Evolutionary conservation across 345 rosid genomes (phyloP), one percentile per base, ranked within the genome.

Genomic region (Clarkia xantiana): DNA sequence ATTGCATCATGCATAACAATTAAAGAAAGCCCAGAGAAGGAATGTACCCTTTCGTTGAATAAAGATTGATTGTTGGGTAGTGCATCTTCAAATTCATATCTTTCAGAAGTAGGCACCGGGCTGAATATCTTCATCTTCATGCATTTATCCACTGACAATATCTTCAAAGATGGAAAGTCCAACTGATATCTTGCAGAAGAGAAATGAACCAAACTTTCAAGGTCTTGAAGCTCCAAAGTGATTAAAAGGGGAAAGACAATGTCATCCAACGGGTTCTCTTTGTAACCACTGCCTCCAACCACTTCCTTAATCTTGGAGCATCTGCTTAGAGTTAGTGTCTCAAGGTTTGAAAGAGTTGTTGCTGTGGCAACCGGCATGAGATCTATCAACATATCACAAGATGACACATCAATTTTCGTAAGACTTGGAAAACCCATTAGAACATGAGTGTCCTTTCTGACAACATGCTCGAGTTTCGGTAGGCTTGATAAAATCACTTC

Each of bases 341-440:
- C 49, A 11, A 46, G 29, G 25, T 46, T 46, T 10, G 49, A 46
- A 13, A 46, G 49, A 10, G 11, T 46, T 46, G 17, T 18, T 20
- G 49, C 49, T 9, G 29, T 46, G 49, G 49, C 23, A 17, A 25
- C 13, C 3, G 49, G 29, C 25, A 46, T 18, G 25, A 46, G 11
- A 19, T 46, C 12, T 15, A 18, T 19, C 17, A 46, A 18, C 23
- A 9, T 3, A n/a, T 46, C n/a, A 17, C 49, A 46, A 0, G 25
- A 10, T 6, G 4, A 17, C 17, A 46, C 29, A 10, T 46, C n/a
- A 9, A 46, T 9, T 1, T 5, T 46, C 7, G 49, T 18, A 18
- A 46, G 29, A 46, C 49, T 46, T 18, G 49, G 49, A 46, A 46
- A 18, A 18, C 49, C 49, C 0, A 44, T 8, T 15, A 44, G 18